Evolutionary conservation across 2,329 filamentous ascomycete species (phyloP), one percentile per base, ranked within the genome.

Genomic region (Cordyceps farinosa): DNA sequence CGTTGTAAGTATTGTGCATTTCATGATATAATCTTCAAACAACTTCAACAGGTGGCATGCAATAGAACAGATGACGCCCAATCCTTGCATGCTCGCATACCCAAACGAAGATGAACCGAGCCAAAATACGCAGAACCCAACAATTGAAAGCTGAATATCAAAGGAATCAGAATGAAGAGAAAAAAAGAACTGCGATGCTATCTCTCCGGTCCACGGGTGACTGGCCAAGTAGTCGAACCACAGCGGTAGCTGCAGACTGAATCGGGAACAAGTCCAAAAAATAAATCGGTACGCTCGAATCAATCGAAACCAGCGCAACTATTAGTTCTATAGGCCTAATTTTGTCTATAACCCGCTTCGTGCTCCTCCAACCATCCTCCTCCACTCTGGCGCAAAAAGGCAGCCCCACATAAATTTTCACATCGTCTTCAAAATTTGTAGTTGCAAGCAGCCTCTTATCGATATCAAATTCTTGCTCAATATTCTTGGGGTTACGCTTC

Each of bases 381-480:
- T 1, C 13, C 11, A n/a, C 42, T 22, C 22, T 22, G 27, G 29
- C 30, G 6, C 30, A 22, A n/a, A 44, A 32, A 22, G 22, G 11
- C 2, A 1, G 56, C 10, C 56, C 57, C 57, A 60, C 57, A 52
- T 40, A 60, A 58, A 42, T 60, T 36, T 42, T 38, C 13, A 58
- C 30, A 3, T 44, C 34, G 44, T 13, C 36, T 34, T 59, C 56
- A 59, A 59, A 59, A 22, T 51, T 59, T 59, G 45, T 52, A 52
- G 48, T 44, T 59, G 36, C 47, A 52, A 27, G 27, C 17, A 34
- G n/a, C 15, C 30, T 11, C 36, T 32, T 58, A 63, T 58, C 54
- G 61, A 58, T 53, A 63, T 52, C 52, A 63, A 63, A 58, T 38
- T 50, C 52, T 27, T 56, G 45, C 45, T 58, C 10, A 27, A 7